Evolutionary conservation across 345 rosid species (phyloP).

Genomic region (Acer negundo): DNA sequence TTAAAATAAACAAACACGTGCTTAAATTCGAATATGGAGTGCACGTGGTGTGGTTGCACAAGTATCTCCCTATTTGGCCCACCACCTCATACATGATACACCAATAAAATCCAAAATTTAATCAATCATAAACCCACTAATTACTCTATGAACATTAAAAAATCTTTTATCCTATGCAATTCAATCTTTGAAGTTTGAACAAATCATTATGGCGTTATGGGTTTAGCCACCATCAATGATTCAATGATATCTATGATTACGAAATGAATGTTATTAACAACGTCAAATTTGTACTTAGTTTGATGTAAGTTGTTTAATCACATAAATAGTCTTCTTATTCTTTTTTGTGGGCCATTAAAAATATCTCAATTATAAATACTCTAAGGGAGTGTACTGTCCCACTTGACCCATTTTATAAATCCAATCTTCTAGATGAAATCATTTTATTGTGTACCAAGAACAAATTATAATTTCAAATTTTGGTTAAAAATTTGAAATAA

Average conservation of each 20-base stretch:
- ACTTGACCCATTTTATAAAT: too few relatives aligned
- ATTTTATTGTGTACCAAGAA: too few relatives aligned
- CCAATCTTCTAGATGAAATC: too few relatives aligned
- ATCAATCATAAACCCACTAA: neutral
- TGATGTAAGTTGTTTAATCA: too few relatives aligned
- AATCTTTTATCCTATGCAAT: too few relatives aligned
- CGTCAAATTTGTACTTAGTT: too few relatives aligned
- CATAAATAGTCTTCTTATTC: neutral
- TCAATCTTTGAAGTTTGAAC: neutral
- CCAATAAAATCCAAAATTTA: neutral
- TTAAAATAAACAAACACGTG: neutral
- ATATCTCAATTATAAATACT: too few relatives aligned
- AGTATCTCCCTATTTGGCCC: neutral
- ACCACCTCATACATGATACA: neutral
- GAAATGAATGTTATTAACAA: neutral
- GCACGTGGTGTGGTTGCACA: conserved; percentile 15
- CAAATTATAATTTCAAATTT: too few relatives aligned
- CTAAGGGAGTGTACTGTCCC: too few relatives aligned
- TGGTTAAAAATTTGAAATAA: too few relatives aligned
- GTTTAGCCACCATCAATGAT: neutral
- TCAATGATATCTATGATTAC: too few relatives aligned
- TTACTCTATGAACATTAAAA: neutral
- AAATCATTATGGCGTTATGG: neutral
- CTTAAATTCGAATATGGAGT: neutral
- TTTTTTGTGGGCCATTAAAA: neutral